Percentiles rank a stretch among this genome's conserved stretches.
phyloP scores from a whole-genome alignment of 2,329 filamentous ascomycete genomes.

The Didymella keratinophila region DNA sequence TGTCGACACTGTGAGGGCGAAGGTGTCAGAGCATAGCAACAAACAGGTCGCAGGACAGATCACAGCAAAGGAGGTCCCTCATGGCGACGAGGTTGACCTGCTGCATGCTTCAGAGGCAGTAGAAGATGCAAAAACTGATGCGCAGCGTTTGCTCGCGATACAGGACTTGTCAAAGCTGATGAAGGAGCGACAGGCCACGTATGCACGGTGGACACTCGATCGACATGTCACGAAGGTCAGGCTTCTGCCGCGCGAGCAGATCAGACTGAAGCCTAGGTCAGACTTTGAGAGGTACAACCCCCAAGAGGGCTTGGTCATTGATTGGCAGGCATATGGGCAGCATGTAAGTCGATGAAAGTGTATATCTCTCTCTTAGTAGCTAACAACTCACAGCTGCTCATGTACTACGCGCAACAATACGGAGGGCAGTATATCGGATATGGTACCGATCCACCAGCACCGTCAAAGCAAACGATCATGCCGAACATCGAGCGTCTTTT shows the following conservation, averaged over 20 bases:
- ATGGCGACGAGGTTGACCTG: conserved; percentile 49
- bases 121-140: conserved; percentile 23
- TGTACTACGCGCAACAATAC: conserved; percentile 43
- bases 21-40: conserved; percentile 31
- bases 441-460: conserved; percentile 37
- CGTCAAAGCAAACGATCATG: conserved; percentile 45
- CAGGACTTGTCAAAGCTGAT: conserved; percentile 31
- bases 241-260: conserved; percentile 32
- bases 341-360: conserved; percentile 29
- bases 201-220: conserved; percentile 49
- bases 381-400: conserved; percentile 35
- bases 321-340: conserved; percentile 41
- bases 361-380: neutral
- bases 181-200: conserved; percentile 43
- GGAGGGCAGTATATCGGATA: conserved; percentile 51
- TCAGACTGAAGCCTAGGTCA: conserved; percentile 27
- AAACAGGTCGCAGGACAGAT: conserved; percentile 40
- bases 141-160: conserved; percentile 28
- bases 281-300: conserved; percentile 37
- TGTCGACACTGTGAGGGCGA: conserved; percentile 35
- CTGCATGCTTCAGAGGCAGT: conserved; percentile 43
- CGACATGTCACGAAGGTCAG: conserved; percentile 48
- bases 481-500: conserved; percentile 50
- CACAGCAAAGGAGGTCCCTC: conserved; percentile 56
- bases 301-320: conserved; percentile 25